Conservation (phyloP, 2,329 filamentous ascomycete species). For the Cyclaneusma minus region DNA sequence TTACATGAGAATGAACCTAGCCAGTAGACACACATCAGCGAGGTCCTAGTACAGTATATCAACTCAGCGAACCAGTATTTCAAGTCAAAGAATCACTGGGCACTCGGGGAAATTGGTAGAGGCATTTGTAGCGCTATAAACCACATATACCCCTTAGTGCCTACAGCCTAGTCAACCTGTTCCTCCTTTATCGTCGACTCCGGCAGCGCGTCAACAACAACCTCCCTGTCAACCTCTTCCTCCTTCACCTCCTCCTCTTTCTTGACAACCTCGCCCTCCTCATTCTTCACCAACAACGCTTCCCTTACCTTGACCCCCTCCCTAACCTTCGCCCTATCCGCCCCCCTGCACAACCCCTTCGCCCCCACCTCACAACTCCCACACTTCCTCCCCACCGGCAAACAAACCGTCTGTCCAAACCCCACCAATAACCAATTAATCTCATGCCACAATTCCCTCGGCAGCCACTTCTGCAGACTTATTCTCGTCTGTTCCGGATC, state of each 20-base stretch:
- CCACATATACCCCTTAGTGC: no score
- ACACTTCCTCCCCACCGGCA: conserved; percentile 53
- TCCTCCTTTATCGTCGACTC: no score
- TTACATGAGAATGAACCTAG: no score
- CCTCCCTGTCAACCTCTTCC: conserved; percentile 20
- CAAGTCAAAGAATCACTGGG: no score
- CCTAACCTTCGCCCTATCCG: conserved; percentile 47
- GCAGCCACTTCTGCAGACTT: conserved; percentile 50
- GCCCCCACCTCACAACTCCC: conserved; percentile 73
- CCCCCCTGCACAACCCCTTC: conserved; percentile 59
- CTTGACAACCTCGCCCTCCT: conserved; percentile 16
- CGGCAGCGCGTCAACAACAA: conserved; percentile 19
- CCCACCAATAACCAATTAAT: conserved; percentile 64
- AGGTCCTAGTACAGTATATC: no score
- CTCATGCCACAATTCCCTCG: conserved; percentile 55
- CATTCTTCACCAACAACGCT: conserved; percentile 13
- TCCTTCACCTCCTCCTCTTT: conserved; percentile 17
- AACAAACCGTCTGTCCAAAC: conserved; percentile 54
- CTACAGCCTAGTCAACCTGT: no score
- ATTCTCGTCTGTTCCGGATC: conserved; percentile 52
- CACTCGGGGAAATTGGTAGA: no score
- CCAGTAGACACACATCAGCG: no score
- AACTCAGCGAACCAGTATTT: no score
- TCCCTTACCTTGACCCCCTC: conserved; percentile 37
- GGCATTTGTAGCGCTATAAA: no score